Conservation (phyloP, 371 early-diverging fungal genomes). For the Circinella minor region DNA sequence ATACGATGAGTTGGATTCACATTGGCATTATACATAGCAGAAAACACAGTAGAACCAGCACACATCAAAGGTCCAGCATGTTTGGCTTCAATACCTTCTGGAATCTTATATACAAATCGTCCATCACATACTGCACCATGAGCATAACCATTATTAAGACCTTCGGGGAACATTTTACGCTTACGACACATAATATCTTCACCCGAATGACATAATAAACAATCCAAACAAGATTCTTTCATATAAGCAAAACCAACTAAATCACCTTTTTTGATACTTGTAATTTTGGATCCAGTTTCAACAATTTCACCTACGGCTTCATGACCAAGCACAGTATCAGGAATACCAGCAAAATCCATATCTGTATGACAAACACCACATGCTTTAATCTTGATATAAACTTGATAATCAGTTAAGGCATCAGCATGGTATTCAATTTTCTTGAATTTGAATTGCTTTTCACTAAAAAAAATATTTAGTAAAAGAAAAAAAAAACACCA, state of each 20-base stretch:
- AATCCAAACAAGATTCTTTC: constrained; percentile 48
- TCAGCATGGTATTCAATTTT: constrained; percentile 22
- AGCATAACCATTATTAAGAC: constrained; percentile 51
- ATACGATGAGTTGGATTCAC: constrained; percentile 55
- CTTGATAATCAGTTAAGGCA: constrained; percentile 22
- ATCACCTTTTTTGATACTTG: constrained; percentile 51
- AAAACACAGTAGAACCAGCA: constrained; percentile 69
- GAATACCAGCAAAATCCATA: constrained; percentile 29
- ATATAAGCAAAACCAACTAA: constrained; percentile 55
- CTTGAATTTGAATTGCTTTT: constrained; percentile 22
- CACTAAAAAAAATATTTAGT: background rate
- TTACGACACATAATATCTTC: constrained; percentile 49
- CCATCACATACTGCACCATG: constrained; percentile 50
- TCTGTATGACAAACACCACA: constrained; percentile 65
- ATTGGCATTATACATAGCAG: constrained; percentile 52
- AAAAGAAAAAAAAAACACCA: too few relatives aligned
- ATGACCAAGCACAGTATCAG: constrained; percentile 48
- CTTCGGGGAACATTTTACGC: constrained; percentile 54
- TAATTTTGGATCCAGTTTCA: constrained; percentile 45
- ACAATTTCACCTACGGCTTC: constrained; percentile 55
- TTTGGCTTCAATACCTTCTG: constrained; percentile 51
- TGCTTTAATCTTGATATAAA: constrained; percentile 50
- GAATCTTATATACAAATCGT: constrained; percentile 58
- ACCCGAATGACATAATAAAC: constrained; percentile 47
- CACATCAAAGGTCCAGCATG: constrained; percentile 67